phyloP scores from a whole-genome alignment of 1,284 basidiomycete species.

The Malassezia arunalokei region DNA sequence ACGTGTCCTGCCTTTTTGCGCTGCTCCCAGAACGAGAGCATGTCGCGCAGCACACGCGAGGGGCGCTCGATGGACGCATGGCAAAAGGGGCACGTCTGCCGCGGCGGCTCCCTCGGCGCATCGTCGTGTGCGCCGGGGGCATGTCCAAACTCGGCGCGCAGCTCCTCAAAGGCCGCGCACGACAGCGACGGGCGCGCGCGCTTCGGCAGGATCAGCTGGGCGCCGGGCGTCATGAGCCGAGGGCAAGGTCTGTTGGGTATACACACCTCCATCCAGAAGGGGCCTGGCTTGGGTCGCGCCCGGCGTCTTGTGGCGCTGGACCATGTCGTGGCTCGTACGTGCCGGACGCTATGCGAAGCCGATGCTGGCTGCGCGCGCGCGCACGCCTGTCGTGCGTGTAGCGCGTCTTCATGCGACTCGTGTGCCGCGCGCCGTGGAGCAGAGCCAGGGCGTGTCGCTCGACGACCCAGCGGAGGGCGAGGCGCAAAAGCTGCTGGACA shows the following conservation, averaged over 20 bases:
- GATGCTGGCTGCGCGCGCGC: neutral
- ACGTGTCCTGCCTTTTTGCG: neutral
- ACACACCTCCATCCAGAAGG: neutral
- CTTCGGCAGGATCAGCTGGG: neutral
- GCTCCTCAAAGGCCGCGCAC: slow-evolving; percentile 1
- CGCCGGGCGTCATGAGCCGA: neutral
- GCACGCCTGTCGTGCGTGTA: neutral
- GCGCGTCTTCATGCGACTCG: neutral
- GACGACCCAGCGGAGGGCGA: slow-evolving; percentile 70
- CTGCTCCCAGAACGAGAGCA: slow-evolving; percentile 7
- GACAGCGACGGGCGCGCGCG: neutral
- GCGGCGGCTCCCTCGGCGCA: too few relatives aligned
- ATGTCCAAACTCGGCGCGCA: slow-evolving; percentile 6
- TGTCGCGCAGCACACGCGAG: neutral
- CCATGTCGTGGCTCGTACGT: neutral
- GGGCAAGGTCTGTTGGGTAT: neutral
- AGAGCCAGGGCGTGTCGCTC: slow-evolving; percentile 1
- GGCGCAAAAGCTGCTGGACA: slow-evolving; percentile 68
- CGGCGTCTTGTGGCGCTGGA: neutral
- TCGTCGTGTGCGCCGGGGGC: neutral
- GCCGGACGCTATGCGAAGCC: neutral
- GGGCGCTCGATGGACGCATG: slow-evolving; percentile 1
- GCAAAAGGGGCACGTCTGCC: slow-evolving; percentile 8
- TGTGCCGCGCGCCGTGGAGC: slow-evolving; percentile 4
- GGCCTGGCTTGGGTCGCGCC: neutral